Evolutionary conservation across 441 rosid species (phyloP).

Genomic region (Pelargonium cotyledonis): DNA sequence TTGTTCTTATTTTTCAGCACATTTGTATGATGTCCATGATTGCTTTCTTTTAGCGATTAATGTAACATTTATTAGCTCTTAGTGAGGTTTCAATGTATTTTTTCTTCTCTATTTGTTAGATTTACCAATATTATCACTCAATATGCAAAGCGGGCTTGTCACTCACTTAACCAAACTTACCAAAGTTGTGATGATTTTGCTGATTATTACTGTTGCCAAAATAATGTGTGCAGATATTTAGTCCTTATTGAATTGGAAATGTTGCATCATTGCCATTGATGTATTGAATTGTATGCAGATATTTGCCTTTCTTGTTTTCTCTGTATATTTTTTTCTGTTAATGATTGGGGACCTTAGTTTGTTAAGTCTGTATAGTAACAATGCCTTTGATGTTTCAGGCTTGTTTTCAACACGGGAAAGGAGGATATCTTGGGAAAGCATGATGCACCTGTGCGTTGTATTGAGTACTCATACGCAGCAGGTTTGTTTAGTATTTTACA

Average conservation of each 20-base stretch:
- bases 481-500: constrained; percentile 40
- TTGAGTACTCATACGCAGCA: constrained; percentile 92
- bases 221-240: not conserved
- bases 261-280: not conserved
- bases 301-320: not conserved
- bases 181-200: not conserved
- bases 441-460: constrained; percentile 82
- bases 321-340: not conserved
- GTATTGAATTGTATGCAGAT: not conserved
- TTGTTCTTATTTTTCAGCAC: too few relatives aligned
- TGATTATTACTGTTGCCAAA: not conserved
- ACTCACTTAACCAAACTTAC: too few relatives aligned
- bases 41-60: too few relatives aligned
- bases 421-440: constrained; percentile 91
- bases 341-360: not conserved
- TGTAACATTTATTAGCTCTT: too few relatives aligned
- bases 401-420: constrained; percentile 69
- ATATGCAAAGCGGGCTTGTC: too few relatives aligned
- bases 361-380: constrained; percentile 3
- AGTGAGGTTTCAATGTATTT: too few relatives aligned
- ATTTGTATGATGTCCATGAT: too few relatives aligned
- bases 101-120: too few relatives aligned
- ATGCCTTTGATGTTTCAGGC: constrained; percentile 43
- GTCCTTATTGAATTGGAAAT: not conserved
- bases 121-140: too few relatives aligned